Evolutionary conservation across 768 basidiomycete species (phyloP).

Genomic region (Boletus coccyginus): DNA sequence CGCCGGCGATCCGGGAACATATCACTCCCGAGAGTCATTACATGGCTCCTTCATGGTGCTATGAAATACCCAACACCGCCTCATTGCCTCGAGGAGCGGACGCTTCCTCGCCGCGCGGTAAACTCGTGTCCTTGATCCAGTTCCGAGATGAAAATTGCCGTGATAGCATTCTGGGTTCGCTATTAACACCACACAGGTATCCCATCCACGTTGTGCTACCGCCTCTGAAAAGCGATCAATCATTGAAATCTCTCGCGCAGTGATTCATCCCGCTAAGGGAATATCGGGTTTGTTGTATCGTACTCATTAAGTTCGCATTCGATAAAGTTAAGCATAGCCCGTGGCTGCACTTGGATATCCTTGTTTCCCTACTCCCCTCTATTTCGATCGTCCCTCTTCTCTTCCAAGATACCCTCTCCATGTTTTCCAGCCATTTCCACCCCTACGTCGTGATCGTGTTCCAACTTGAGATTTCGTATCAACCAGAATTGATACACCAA

Average conservation of each 20-base stretch:
- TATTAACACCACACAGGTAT: constrained; percentile 1
- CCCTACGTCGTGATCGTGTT: constrained; percentile 43
- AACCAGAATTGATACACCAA: constrained; percentile 46
- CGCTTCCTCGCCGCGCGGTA: constrained; percentile 11
- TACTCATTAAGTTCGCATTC: neutral
- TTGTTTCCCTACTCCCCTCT: neutral
- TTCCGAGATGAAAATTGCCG: constrained; percentile 5
- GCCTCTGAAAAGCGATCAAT: neutral
- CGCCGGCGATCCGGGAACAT: neutral
- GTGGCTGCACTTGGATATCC: neutral
- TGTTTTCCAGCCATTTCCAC: constrained; percentile 41
- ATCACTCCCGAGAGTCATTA: neutral
- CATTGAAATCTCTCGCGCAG: neutral
- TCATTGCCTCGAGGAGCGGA: constrained; percentile 21
- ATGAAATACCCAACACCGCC: constrained; percentile 11
- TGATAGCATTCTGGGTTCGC: constrained; percentile 1
- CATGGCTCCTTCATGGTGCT: neutral
- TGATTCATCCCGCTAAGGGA: neutral
- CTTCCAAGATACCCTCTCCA: constrained; percentile 39
- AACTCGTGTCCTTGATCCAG: constrained; percentile 16
- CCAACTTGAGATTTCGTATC: constrained; percentile 40
- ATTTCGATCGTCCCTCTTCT: neutral
- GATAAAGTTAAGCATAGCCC: neutral
- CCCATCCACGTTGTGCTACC: neutral
- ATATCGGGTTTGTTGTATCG: neutral